Percentiles rank a stretch among this genome's conserved stretches.
phyloP scores from a whole-genome alignment of 352 stramenopile genomes.

The Chrysophaeum taylorii region DNA sequence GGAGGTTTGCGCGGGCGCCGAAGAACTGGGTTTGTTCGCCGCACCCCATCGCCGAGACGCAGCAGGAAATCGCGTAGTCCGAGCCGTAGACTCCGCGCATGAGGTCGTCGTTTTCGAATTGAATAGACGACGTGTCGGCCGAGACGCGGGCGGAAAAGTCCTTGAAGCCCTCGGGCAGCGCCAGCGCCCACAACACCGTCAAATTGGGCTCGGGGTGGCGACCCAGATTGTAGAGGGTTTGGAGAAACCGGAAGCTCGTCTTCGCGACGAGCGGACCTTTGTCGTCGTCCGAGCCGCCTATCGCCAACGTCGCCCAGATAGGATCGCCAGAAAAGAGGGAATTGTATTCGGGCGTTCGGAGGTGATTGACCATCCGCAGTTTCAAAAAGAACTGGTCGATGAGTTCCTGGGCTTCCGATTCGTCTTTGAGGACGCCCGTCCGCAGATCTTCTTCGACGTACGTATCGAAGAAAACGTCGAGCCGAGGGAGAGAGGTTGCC shows the following conservation, averaged over 20 bases:
- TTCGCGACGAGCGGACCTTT: slow-evolving; percentile 33
- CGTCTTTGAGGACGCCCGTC: slow-evolving; percentile 17
- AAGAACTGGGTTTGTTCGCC: slow-evolving; percentile 47
- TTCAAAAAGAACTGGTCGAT: slow-evolving; percentile 46
- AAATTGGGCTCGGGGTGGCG: slow-evolving; percentile 42
- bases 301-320: slow-evolving; percentile 37
- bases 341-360: slow-evolving; percentile 42
- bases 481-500: slow-evolving; percentile 39
- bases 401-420: slow-evolving; percentile 29
- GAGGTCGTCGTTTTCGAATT: slow-evolving; percentile 47
- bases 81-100: slow-evolving; percentile 40
- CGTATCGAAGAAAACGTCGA: slow-evolving; percentile 45
- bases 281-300: slow-evolving; percentile 36
- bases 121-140: slow-evolving; percentile 37
- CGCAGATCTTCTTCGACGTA: slow-evolving; percentile 37
- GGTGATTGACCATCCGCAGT: slow-evolving; percentile 35
- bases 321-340: slow-evolving; percentile 38
- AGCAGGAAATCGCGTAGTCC: slow-evolving; percentile 45
- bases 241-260: slow-evolving; percentile 28
- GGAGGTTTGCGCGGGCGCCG: slow-evolving; percentile 39
- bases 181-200: slow-evolving; percentile 39
- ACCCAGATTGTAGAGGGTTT: slow-evolving; percentile 27
- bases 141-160: slow-evolving; percentile 38
- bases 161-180: slow-evolving; percentile 34
- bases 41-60: slow-evolving; percentile 40